These are phyloP conservation scores for Hypoxylon sp. DNA, from an alignment of 2,329 filamentous ascomycete genomes.

Conservation along the genomic window DNA sequence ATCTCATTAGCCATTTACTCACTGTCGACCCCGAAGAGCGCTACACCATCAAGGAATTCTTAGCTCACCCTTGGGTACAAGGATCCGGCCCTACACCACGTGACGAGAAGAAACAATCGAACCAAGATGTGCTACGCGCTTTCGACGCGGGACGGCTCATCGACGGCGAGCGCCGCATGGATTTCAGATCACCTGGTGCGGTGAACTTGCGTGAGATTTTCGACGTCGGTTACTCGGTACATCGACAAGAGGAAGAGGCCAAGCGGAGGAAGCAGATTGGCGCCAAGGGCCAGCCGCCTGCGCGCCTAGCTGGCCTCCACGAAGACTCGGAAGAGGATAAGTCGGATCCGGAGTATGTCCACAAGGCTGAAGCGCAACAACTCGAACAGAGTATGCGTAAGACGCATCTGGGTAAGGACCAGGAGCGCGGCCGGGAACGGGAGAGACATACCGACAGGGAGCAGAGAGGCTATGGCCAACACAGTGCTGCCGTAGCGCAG, in stretches of 20 bases:
- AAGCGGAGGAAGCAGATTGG: slow-evolving; percentile 90
- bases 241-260: slow-evolving; percentile 94
- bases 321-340: slow-evolving; percentile 76
- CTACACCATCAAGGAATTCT: slow-evolving; percentile 92
- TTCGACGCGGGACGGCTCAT: slow-evolving; percentile 70
- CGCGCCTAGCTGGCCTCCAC: slow-evolving; percentile 73
- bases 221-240: slow-evolving; percentile 97
- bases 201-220: slow-evolving; percentile 98
- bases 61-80: slow-evolving; percentile 94
- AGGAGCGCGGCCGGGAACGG: slow-evolving; percentile 65
- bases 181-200: slow-evolving; percentile 95
- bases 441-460: slow-evolving; percentile 59
- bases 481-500: slow-evolving; percentile 85
- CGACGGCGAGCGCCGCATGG: slow-evolving; percentile 78
- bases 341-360: slow-evolving; percentile 64
- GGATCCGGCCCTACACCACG: slow-evolving; percentile 71
- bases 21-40: slow-evolving; percentile 96
- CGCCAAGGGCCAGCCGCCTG: slow-evolving; percentile 76
- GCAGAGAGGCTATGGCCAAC: slow-evolving; percentile 86
- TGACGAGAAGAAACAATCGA: slow-evolving; percentile 69
- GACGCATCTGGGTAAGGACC: slow-evolving; percentile 76
- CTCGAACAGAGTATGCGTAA: slow-evolving; percentile 91
- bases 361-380: slow-evolving; percentile 68
- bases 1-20: slow-evolving; percentile 91
- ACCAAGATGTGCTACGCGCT: slow-evolving; percentile 64